Evolutionary conservation across 371 early-diverging fungal genomes (phyloP).

Genomic region (Amoeboaphelidium occidentale): DNA sequence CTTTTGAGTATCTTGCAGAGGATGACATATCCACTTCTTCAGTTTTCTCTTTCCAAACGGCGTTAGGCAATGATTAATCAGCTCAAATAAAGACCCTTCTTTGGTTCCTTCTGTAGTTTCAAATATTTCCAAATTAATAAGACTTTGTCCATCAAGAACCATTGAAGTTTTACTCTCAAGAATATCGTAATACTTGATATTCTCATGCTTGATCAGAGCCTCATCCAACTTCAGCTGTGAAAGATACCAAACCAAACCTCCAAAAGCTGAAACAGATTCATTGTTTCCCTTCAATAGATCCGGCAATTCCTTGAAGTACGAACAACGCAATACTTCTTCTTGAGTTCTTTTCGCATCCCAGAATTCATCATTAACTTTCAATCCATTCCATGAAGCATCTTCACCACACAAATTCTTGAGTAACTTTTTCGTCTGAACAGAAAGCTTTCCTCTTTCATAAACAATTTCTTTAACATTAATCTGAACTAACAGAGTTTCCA

Average conservation of each 20-base stretch:
- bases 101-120: slow-evolving; percentile 53
- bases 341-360: slow-evolving; percentile 42
- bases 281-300: background rate
- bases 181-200: slow-evolving; percentile 55
- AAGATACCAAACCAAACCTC: slow-evolving; percentile 36
- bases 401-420: background rate
- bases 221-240: slow-evolving; percentile 56
- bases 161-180: slow-evolving; percentile 32
- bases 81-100: slow-evolving; percentile 59
- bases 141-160: slow-evolving; percentile 78
- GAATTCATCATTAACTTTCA: slow-evolving; percentile 53
- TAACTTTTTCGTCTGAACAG: background rate
- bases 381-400: slow-evolving; percentile 23
- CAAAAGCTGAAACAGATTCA: slow-evolving; percentile 1
- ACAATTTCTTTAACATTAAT: slow-evolving; percentile 70
- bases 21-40: slow-evolving; percentile 79
- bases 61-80: slow-evolving; percentile 61
- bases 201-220: slow-evolving; percentile 53
- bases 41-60: slow-evolving; percentile 59
- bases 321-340: slow-evolving; percentile 32
- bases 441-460: slow-evolving; percentile 27
- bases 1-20: slow-evolving; percentile 33
- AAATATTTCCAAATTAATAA: slow-evolving; percentile 82
- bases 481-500: slow-evolving; percentile 83
- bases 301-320: slow-evolving; percentile 28